Conservation (phyloP, 106 monocot genomes). For the Posidonia australis region DNA sequence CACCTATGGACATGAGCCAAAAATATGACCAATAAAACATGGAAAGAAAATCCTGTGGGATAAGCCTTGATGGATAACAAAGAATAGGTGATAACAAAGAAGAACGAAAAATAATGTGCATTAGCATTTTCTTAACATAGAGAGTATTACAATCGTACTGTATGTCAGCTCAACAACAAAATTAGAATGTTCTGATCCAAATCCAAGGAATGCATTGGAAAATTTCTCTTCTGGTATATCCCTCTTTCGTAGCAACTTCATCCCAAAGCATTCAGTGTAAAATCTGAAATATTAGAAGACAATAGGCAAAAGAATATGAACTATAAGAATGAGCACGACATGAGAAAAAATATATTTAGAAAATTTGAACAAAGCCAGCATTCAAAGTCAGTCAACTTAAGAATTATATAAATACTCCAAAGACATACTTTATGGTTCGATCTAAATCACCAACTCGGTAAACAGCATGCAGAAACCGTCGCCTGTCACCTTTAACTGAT, state of each 20-base stretch:
- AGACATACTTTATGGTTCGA: slow-evolving; percentile 54
- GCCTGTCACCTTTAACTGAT: slow-evolving; percentile 55
- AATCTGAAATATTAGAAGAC: slow-evolving; percentile 24
- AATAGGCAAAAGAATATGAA: not conserved
- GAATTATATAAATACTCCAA: not conserved
- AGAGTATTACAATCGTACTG: slow-evolving; percentile 32
- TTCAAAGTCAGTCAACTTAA: not conserved
- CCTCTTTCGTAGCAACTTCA: slow-evolving; percentile 69
- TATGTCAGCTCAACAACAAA: slow-evolving; percentile 88
- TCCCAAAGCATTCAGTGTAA: slow-evolving; percentile 77
- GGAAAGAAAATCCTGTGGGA: too few species aligned
- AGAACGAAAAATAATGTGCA: too few species aligned
- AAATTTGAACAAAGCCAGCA: not conserved
- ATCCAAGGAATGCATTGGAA: slow-evolving; percentile 68
- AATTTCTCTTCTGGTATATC: slow-evolving; percentile 78
- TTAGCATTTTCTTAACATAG: too few species aligned
- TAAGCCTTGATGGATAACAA: too few species aligned
- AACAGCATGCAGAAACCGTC: slow-evolving; percentile 55
- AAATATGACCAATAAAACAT: too few species aligned
- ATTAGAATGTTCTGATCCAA: slow-evolving; percentile 62
- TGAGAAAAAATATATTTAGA: not conserved
- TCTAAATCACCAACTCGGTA: slow-evolving; percentile 72
- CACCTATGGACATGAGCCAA: too few species aligned
- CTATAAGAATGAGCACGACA: not conserved
- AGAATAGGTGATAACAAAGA: too few species aligned